phyloP scores from a whole-genome alignment of 1,139 yeast species.

The Arxiozyma slooffiae region DNA sequence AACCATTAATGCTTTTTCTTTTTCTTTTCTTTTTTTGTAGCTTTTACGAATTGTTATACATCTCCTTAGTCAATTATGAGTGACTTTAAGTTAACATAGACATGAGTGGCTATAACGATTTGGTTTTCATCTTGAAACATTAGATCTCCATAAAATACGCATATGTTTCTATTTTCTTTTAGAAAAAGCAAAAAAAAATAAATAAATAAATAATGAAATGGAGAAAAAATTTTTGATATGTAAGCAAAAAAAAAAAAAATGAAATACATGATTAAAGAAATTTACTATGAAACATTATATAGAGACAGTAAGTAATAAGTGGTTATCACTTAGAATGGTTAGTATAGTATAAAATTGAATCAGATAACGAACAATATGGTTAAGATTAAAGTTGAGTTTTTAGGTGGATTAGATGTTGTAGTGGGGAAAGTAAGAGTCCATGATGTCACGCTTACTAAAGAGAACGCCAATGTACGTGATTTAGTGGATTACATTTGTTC shows the following conservation, averaged over 20 bases:
- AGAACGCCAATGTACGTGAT: conserved; percentile 45
- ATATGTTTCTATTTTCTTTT: too few species aligned
- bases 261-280: background rate
- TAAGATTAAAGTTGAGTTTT: conserved; percentile 37
- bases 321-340: background rate
- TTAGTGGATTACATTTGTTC: conserved; percentile 47
- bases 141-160: background rate
- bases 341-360: background rate
- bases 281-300: background rate
- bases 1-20: too few species aligned
- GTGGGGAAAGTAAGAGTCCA: conserved; percentile 46
- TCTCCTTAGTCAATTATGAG: background rate
- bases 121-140: background rate
- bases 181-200: background rate
- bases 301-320: background rate
- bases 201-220: background rate
- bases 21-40: background rate
- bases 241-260: too few species aligned
- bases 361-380: conserved; percentile 25
- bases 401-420: conserved; percentile 65
- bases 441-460: conserved; percentile 33
- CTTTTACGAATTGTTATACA: background rate
- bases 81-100: too few species aligned
- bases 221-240: background rate
- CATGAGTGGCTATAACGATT: background rate